Base-by-base conservation (phyloP, 2,329 filamentous ascomycete species). In the Botrytis paeoniae region DNA sequence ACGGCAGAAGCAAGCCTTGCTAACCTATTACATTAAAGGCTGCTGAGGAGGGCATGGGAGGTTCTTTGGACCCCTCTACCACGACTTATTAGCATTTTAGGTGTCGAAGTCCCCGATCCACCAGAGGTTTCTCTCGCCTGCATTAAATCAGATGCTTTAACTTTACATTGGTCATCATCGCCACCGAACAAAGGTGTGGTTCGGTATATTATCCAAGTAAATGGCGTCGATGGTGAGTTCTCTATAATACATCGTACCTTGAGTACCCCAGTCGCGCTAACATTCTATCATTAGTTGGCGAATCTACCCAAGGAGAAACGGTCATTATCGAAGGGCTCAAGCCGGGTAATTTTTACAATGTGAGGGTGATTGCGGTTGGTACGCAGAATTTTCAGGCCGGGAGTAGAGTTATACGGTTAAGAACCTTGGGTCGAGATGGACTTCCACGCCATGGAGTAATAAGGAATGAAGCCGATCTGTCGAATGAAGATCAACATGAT, bases 131-230 rank as follows among this genome's bases (percentile, higher is more conserved):
- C 94, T 70, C 89, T 99, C 48, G 94, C 95, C 72, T 94, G 93
- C 75, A 96, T 99, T 78, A 93, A 92, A 77, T 88, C 93, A 41
- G 93, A 97, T 81, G 93, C 94, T 73, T 93, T 97, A 45, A 93
- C 95, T 43, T 86, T 99, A 61, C 94, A 95, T 82, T 99, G 96
- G 96, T 93, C 94, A 75, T 89, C 91, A 74, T 91, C 93, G 0
- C 88, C 86, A 4, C 82, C 84, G 61, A 89, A 87, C 75, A 86
- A 88, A 57, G 87, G 92, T 4, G 92, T 97, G 71, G 68, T 77
- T 29, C 97, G 95, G 83, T 96, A 97, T 80, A 88, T 95, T 63
- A 93, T 99, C 70, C 93, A 97, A 81, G 91, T 99, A 76, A 98
- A 99, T 82, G 95, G 95, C 60, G 91, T 95, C 61, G 93, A 94